These are phyloP conservation scores for Blastobotrys terrestris DNA, from an alignment of 805 yeast genomes.

Conservation along the genomic window DNA sequence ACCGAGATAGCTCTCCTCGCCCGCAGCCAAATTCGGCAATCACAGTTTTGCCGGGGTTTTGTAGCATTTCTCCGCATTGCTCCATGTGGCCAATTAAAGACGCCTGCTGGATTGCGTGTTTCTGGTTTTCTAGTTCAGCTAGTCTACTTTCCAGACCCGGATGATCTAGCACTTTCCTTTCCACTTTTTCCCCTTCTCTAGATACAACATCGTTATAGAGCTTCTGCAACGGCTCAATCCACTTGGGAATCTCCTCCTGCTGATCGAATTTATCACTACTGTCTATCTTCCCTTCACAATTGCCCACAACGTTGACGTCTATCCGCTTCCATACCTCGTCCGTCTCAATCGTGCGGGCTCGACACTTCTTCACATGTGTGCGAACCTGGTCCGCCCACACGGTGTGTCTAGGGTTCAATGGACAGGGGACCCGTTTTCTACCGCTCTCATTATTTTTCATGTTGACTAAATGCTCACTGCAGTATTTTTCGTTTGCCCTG, in stretches of 20 bases:
- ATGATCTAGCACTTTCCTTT: slow-evolving; percentile 17
- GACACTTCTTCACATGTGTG: slow-evolving; percentile 57
- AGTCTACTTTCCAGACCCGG: slow-evolving; percentile 40
- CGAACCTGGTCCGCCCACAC: slow-evolving; percentile 56
- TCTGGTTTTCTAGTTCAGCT: slow-evolving; percentile 48
- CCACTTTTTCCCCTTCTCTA: slow-evolving; percentile 7
- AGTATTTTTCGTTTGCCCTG: slow-evolving; percentile 41
- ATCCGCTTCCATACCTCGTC: slow-evolving; percentile 46
- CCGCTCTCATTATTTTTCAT: slow-evolving; percentile 23
- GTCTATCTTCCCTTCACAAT: background rate
- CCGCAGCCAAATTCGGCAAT: slow-evolving; percentile 89
- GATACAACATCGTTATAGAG: slow-evolving; percentile 6
- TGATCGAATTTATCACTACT: slow-evolving; percentile 8
- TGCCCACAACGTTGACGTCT: slow-evolving; percentile 39
- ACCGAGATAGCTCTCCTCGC: slow-evolving; percentile 73
- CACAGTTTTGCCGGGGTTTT: slow-evolving; percentile 12
- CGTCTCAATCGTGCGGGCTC: slow-evolving; percentile 25
- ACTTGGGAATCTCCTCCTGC: slow-evolving; percentile 18
- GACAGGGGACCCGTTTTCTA: slow-evolving; percentile 57
- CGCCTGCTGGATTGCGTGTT: slow-evolving; percentile 79
- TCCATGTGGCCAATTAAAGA: slow-evolving; percentile 67
- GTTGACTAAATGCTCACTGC: slow-evolving; percentile 53
- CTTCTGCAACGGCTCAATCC: slow-evolving; percentile 27
- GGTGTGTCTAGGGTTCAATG: slow-evolving; percentile 68
- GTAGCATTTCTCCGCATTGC: slow-evolving; percentile 34